Evolutionary conservation across 2,329 filamentous ascomycete species (phyloP).

Genomic region (Fulvia fulva): DNA sequence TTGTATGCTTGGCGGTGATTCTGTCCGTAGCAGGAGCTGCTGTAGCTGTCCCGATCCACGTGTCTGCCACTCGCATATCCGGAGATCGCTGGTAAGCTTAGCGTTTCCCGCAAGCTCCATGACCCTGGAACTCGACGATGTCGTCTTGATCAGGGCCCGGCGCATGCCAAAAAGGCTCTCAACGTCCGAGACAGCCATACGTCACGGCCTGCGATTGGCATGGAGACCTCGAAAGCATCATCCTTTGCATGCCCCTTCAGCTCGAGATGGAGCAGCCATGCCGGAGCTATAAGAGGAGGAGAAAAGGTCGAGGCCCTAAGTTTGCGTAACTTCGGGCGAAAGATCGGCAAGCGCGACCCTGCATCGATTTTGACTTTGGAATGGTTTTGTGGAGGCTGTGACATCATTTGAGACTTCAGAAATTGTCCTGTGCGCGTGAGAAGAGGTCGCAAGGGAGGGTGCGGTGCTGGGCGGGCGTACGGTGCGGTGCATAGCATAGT

Average conservation of each 20-base stretch:
- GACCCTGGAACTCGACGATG: not conserved
- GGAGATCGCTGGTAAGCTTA: conserved; percentile 10
- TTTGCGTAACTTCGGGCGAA: not conserved
- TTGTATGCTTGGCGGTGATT: not conserved
- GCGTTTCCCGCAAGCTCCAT: not conserved
- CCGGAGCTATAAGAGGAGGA: not conserved
- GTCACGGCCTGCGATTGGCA: not conserved
- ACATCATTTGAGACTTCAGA: not conserved
- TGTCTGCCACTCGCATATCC: conserved; percentile 5
- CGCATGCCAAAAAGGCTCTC: not conserved
- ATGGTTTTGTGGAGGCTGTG: not conserved
- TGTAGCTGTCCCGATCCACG: conserved; percentile 11
- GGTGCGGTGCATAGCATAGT: not conserved
- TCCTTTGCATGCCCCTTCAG: not conserved
- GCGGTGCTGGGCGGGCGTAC: not conserved
- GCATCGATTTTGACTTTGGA: not conserved
- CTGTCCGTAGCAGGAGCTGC: not conserved
- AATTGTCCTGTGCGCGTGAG: not conserved
- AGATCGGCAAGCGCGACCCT: not conserved
- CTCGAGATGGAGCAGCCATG: not conserved
- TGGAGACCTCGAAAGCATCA: not conserved
- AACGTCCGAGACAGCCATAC: not conserved
- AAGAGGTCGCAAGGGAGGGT: not conserved
- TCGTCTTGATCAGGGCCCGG: not conserved
- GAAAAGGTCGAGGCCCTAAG: not conserved